A percentile compares a stretch with the other conserved stretches of the same genome.
These are phyloP conservation scores for Cladophialophora bantiana DNA, from an alignment of 2,329 filamentous ascomycete species.

Conservation along the genomic window DNA sequence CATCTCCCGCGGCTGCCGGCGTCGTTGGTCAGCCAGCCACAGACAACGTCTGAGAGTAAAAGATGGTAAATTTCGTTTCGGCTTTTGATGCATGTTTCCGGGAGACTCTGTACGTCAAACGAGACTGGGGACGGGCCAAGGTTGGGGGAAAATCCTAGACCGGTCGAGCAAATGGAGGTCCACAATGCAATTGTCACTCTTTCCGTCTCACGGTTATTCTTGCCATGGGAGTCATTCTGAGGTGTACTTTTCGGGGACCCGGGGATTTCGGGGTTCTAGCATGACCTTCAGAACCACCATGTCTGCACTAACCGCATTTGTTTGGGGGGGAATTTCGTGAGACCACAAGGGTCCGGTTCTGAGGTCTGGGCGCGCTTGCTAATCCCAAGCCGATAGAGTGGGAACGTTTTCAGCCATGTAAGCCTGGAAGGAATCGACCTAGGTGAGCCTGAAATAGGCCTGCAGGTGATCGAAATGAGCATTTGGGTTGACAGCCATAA, in stretches of 20 bases:
- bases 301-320: constrained; percentile 10
- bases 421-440: constrained; percentile 4
- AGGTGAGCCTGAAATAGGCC: constrained; percentile 11
- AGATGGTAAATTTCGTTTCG: constrained; percentile 15
- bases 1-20: constrained; percentile 5
- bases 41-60: background rate
- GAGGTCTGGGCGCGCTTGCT: constrained; percentile 7
- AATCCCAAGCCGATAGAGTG: constrained; percentile 10
- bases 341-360: constrained; percentile 17
- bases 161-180: background rate
- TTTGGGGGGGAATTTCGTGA: constrained; percentile 9
- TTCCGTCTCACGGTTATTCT: constrained; percentile 15
- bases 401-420: constrained; percentile 13
- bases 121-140: background rate
- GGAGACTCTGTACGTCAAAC: constrained; percentile 26
- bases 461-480: constrained; percentile 15
- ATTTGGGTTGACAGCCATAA: constrained; percentile 3
- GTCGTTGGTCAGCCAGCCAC: constrained; percentile 17
- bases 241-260: constrained; percentile 19
- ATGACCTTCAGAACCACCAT: background rate
- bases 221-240: background rate
- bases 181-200: constrained; percentile 6
- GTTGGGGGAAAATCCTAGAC: background rate
- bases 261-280: constrained; percentile 21
- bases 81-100: constrained; percentile 8